Conservation (phyloP, 345 rosid genomes). For the Citrus australasica region DNA sequence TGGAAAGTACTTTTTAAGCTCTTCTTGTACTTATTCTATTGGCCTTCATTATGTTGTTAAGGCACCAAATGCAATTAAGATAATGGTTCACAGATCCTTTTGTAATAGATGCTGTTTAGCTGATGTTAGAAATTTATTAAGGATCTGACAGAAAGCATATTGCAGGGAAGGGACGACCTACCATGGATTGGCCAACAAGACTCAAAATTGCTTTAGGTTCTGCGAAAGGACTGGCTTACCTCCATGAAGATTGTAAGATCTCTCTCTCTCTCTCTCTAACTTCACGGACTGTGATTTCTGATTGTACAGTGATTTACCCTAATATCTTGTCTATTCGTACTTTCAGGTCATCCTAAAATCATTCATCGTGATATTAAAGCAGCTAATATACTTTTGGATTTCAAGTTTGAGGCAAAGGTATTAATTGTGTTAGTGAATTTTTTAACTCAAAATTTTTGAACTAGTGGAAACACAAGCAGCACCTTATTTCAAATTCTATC, state of each 20-base stretch:
- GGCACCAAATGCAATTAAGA: background rate
- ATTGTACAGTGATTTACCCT: background rate
- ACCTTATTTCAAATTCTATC: background rate
- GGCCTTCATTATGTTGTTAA: background rate
- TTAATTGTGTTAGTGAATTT: background rate
- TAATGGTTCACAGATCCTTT: background rate
- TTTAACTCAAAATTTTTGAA: background rate
- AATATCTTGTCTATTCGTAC: background rate
- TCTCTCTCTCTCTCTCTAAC: background rate
- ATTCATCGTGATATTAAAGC: constrained; percentile 96
- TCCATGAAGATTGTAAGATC: constrained; percentile 91
- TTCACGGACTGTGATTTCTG: background rate
- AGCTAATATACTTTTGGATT: constrained; percentile 81
- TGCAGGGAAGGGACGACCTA: constrained; percentile 70
- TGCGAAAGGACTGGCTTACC: constrained; percentile 92
- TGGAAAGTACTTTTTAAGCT: background rate
- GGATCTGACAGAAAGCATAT: constrained; percentile 10
- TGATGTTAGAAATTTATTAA: background rate
- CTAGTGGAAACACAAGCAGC: background rate
- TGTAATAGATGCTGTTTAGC: background rate
- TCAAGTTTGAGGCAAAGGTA: constrained; percentile 87
- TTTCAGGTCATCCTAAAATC: constrained; percentile 83
- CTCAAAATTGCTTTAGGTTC: constrained; percentile 82
- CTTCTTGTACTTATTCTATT: background rate
- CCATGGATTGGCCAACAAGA: constrained; percentile 75